Base-by-base conservation (phyloP, 208 protist genomes). In the Phytomonas sp. region DNA sequence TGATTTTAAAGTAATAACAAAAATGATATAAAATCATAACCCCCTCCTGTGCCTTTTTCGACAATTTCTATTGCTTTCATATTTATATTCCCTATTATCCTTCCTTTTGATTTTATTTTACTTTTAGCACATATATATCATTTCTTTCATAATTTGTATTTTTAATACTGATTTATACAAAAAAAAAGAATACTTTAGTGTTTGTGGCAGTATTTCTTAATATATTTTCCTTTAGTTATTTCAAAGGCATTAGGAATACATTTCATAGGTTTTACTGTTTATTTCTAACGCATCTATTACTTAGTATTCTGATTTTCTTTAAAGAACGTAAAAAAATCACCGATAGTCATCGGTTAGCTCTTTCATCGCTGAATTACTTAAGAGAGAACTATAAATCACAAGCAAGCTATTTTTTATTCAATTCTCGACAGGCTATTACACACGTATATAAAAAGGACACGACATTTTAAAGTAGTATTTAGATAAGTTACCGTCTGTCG, bases 11-110 rank as follows among this genome's bases (percentile, higher is more conserved):
- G 12, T 4, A 49, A 49, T 49, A 12, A 23, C 3, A 19, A 49
- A 49, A 19, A 49, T 3, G 40, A 49, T 10, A 49, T 19, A 49
- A 4, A 16, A 49, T 10, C 19, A 4, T 49, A 49, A 16, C 29
- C 33, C 16, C 32, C 45, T n/a, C 11, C 26, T 60, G 30, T 62
- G n/a, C 30, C 45, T 19, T 60, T 64, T 34, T 26, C 11, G 6
- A 29, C 36, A 4, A 19, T 4, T 16, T 12, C 23, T 61, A 16
- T 70, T 59, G 56, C 49, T 36, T 62, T 34, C 34, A 0, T 23
- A 62, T 63, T 37, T 61, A 45, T 63, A 56, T 12, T 67, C 45
- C 11, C 45, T 12, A 31, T 34, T 67, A 23, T 66, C 29, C 29
- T 66, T 34, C 4, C n/a, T 45, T 23, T 12, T 42, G 2, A 4